Evolutionary conservation across 2,329 filamentous ascomycete genomes (phyloP).

Genomic region (Dactylella cylindrospora): DNA sequence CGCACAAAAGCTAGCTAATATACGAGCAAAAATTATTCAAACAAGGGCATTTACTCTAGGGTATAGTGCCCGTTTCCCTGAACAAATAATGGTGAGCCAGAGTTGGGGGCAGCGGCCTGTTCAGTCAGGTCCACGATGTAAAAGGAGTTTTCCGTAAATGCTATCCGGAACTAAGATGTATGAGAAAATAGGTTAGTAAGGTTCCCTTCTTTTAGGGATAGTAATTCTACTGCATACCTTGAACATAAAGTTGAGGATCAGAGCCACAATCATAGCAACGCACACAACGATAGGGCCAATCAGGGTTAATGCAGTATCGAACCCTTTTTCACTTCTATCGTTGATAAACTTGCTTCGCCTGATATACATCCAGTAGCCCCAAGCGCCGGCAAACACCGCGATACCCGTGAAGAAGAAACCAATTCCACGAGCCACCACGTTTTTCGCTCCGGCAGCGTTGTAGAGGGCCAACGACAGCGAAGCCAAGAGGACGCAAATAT

Average conservation of each 20-base stretch:
- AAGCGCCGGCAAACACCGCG: constrained; percentile 77
- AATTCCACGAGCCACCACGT: constrained; percentile 72
- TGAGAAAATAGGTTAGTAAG: neutral
- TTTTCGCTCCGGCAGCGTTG: constrained; percentile 75
- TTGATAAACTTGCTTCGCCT: constrained; percentile 75
- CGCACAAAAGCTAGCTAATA: neutral
- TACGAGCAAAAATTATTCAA: neutral
- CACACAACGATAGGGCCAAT: constrained; percentile 82
- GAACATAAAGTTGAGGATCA: constrained; percentile 85
- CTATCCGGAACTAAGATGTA: constrained; percentile 32
- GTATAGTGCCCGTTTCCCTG: constrained; percentile 38
- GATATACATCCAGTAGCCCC: constrained; percentile 85
- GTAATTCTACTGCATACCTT: constrained; percentile 60
- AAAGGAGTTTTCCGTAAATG: constrained; percentile 32
- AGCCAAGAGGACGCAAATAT: constrained; percentile 85
- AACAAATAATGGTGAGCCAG: constrained; percentile 4
- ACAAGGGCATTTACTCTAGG: constrained; percentile 14
- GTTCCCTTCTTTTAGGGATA: neutral
- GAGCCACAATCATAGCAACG: constrained; percentile 71
- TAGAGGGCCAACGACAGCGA: constrained; percentile 81
- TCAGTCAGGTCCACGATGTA: constrained; percentile 26
- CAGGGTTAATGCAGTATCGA: constrained; percentile 68
- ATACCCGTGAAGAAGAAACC: constrained; percentile 82
- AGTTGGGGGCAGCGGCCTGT: constrained; percentile 2
- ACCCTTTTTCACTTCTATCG: constrained; percentile 83